phyloP scores from a whole-genome alignment of 2,329 filamentous ascomycete species.

The Arthrobotrys megalospora region DNA sequence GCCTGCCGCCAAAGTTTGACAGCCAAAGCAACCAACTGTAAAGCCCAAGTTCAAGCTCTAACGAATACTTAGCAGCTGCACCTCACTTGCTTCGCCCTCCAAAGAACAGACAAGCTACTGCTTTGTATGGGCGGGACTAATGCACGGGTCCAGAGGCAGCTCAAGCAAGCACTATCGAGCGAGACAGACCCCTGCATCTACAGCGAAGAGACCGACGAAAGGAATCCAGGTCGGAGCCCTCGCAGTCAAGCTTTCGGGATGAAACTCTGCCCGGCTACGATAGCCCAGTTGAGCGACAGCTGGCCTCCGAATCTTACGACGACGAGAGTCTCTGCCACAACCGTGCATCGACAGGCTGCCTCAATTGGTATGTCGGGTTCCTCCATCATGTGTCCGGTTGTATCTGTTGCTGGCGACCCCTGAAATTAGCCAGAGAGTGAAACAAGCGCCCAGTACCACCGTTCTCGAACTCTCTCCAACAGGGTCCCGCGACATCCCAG shows the following conservation, averaged over 20 bases:
- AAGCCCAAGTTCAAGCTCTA: slow-evolving; percentile 26
- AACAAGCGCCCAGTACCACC: slow-evolving; percentile 15
- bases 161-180: not conserved
- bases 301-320: slow-evolving; percentile 15
- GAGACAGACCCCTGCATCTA: slow-evolving; percentile 5
- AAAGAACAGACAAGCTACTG: not conserved
- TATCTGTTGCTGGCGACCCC: not conserved
- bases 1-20: slow-evolving; percentile 25
- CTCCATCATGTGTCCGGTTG: slow-evolving; percentile 9
- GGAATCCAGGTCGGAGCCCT: not conserved
- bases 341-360: slow-evolving; percentile 19
- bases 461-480: slow-evolving; percentile 1
- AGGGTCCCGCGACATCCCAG: not conserved
- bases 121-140: not conserved
- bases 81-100: not conserved
- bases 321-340: slow-evolving; percentile 14
- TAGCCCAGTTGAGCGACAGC: slow-evolving; percentile 22
- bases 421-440: slow-evolving; percentile 28
- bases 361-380: slow-evolving; percentile 14
- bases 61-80: not conserved
- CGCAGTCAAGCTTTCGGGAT: slow-evolving; percentile 13
- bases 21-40: slow-evolving; percentile 6
- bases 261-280: slow-evolving; percentile 32
- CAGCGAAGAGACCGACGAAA: not conserved
- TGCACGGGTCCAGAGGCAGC: slow-evolving; percentile 5